These are phyloP conservation scores for Sanguinoderma infundibulare DNA, from an alignment of 1,284 basidiomycete species.

Conservation along the genomic window DNA sequence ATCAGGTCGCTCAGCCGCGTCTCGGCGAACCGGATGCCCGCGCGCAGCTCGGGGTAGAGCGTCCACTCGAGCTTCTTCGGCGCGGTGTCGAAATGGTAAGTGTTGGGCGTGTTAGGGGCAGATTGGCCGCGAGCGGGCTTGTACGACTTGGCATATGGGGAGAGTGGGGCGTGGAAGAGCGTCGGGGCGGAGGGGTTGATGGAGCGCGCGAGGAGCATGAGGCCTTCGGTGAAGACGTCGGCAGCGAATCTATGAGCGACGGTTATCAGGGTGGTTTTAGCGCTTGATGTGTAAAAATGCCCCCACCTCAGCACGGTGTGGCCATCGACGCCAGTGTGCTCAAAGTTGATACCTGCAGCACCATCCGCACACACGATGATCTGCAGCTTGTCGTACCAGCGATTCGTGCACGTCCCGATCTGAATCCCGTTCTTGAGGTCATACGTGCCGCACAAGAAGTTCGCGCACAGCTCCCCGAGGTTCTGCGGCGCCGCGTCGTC, in stretches of 20 bases:
- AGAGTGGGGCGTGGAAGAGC: slow-evolving; percentile 89
- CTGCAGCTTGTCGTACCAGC: slow-evolving; percentile 94
- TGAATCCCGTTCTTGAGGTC: slow-evolving; percentile 82
- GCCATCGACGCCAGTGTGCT: slow-evolving; percentile 97
- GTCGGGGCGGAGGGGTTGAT: slow-evolving; percentile 95
- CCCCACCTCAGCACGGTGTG: slow-evolving; percentile 85
- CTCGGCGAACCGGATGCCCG: slow-evolving; percentile 93
- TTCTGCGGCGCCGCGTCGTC: slow-evolving; percentile 84
- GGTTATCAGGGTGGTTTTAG: background rate
- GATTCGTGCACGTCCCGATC: slow-evolving; percentile 94
- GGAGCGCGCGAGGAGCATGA: slow-evolving; percentile 92
- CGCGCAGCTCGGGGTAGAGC: slow-evolving; percentile 80
- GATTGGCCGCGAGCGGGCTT: slow-evolving; percentile 47
- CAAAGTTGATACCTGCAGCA: slow-evolving; percentile 96
- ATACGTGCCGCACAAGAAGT: slow-evolving; percentile 96
- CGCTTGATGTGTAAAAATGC: background rate
- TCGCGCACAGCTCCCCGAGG: slow-evolving; percentile 83
- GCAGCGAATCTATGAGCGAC: slow-evolving; percentile 64
- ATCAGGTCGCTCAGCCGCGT: slow-evolving; percentile 94
- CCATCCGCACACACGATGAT: slow-evolving; percentile 94
- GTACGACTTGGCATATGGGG: slow-evolving; percentile 81
- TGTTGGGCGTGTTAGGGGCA: slow-evolving; percentile 20
- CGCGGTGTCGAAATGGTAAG: slow-evolving; percentile 69
- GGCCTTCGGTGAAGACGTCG: slow-evolving; percentile 94
- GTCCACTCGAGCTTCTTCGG: slow-evolving; percentile 98